Evolutionary conservation across 192 early-diverging fungal genomes (phyloP).

Genomic region (Dissophora ornata): DNA sequence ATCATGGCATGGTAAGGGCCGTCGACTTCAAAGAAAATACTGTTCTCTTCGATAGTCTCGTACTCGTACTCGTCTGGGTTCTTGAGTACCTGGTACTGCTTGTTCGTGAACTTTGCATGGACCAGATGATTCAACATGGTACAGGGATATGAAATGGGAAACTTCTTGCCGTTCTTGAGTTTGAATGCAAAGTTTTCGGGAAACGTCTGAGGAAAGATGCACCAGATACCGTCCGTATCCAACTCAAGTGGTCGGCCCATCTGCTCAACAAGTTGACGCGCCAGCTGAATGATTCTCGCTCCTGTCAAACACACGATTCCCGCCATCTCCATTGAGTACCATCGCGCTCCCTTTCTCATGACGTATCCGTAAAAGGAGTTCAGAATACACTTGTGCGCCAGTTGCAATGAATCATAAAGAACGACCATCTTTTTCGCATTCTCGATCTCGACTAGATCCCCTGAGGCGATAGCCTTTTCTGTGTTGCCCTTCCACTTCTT

Average conservation of each 20-base stretch:
- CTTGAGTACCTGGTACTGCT: slow-evolving; percentile 92
- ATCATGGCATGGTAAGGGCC: slow-evolving; percentile 99
- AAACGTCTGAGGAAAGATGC: slow-evolving; percentile 91
- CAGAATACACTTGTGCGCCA: slow-evolving; percentile 96
- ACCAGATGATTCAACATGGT: slow-evolving; percentile 98
- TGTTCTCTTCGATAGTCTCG: slow-evolving; percentile 84
- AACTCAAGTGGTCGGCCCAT: slow-evolving; percentile 95
- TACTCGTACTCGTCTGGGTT: slow-evolving; percentile 73
- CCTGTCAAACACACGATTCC: slow-evolving; percentile 98
- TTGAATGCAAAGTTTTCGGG: slow-evolving; percentile 94
- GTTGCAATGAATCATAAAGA: slow-evolving; percentile 96
- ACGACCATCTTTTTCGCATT: slow-evolving; percentile 93
- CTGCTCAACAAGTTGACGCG: slow-evolving; percentile 90
- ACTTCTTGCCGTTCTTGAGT: slow-evolving; percentile 80
- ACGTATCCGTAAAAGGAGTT: slow-evolving; percentile 99
- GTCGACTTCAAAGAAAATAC: slow-evolving; percentile 99
- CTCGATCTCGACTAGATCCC: slow-evolving; percentile 76
- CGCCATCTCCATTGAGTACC: slow-evolving; percentile 99
- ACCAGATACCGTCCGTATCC: slow-evolving; percentile 99
- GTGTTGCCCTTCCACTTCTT: slow-evolving; percentile 92
- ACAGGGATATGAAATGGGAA: slow-evolving; percentile 96
- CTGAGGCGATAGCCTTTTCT: slow-evolving; percentile 72
- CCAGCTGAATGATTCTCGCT: slow-evolving; percentile 96
- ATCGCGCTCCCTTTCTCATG: slow-evolving; percentile 97
- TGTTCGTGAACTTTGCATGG: slow-evolving; percentile 95